phyloP scores from a whole-genome alignment of 306 rosid genomes.

The Dalbergia cochinchinensis region DNA sequence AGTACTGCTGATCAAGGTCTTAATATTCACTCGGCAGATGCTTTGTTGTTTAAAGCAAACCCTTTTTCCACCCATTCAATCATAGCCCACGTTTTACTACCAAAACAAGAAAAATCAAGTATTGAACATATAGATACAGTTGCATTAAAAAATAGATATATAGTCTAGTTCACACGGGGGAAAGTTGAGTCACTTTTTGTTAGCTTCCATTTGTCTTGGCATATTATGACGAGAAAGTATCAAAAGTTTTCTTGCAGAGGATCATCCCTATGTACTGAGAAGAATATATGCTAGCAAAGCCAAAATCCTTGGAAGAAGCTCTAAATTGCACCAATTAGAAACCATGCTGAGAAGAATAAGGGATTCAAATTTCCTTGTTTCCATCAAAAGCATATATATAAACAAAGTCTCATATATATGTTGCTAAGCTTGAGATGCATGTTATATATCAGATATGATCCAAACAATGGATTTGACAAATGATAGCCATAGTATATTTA shows the following conservation, averaged over 20 bases:
- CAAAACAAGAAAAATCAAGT: constrained; percentile 46
- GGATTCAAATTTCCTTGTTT: constrained; percentile 53
- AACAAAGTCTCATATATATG: not conserved
- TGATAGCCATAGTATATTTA: not conserved
- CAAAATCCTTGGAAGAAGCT: constrained; percentile 56
- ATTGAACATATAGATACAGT: constrained; percentile 23
- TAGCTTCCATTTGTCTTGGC: constrained; percentile 62
- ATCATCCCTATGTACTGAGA: constrained; percentile 54
- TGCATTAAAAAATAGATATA: not conserved
- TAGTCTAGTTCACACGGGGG: constrained; percentile 39
- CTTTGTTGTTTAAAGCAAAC: constrained; percentile 33
- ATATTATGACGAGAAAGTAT: constrained; percentile 59
- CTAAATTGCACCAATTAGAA: constrained; percentile 51
- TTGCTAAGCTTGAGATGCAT: constrained; percentile 26
- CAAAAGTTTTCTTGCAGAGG: constrained; percentile 57
- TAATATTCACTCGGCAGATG: constrained; percentile 28
- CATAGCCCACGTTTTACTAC: constrained; percentile 41
- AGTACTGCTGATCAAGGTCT: not conserved
- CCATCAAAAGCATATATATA: constrained; percentile 40
- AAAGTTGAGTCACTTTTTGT: constrained; percentile 54
- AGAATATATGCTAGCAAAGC: constrained; percentile 56
- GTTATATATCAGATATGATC: constrained; percentile 10
- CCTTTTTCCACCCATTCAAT: constrained; percentile 24
- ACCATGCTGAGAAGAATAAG: constrained; percentile 38
- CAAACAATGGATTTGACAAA: constrained; percentile 27